Base-by-base conservation (phyloP, 306 rosid species). In the Cucumis cinereus region DNA sequence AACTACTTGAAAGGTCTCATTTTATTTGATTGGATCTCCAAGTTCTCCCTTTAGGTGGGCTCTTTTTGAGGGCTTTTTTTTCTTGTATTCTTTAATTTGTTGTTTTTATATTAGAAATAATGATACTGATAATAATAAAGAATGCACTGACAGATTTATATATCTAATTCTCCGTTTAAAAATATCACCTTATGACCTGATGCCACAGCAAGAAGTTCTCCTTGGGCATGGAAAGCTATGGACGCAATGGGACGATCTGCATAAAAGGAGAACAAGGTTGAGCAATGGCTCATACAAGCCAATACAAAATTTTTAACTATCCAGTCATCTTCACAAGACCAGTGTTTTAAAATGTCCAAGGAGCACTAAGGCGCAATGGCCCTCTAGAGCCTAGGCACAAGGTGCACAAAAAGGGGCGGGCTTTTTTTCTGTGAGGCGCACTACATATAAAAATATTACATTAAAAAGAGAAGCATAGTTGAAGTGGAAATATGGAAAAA, bases 191-290 rank as follows among this genome's bases (percentile, higher is more conserved):
- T 94, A 87, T 94, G 98, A 64, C 98, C 98, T 74, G 98, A 90
- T 35, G 98, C 98, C 72, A 94, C 96, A 1, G 98, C 97, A 50
- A 94, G 92, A 64, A 94, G 87, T 81, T 94, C 98, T 61, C 98
- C 97, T 79, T 86, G 81, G 59, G 96, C 95, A 90, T 94, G 98
- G 82, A 91, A 94, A 73, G 97, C 98, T 79, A 94, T 90, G 66
- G 98, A 94, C 59, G 98, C 96, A 84, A 94, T 94, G 30, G 98
- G 97, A 26, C 93, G 96, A 77, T 87, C 98, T 94, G 89, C 75
- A 56, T 43, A 78, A 26, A 82, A 6, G 75, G 55, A 83, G 59
- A 69, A 19, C 62, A 50, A 36, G 63, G 76, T 17, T 50, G 45
- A 79, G 7, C 79, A 75, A 78, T 72, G 62, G 77, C 50, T 67